Base-by-base conservation (phyloP, 345 rosid species). In the Populus deltoides region DNA sequence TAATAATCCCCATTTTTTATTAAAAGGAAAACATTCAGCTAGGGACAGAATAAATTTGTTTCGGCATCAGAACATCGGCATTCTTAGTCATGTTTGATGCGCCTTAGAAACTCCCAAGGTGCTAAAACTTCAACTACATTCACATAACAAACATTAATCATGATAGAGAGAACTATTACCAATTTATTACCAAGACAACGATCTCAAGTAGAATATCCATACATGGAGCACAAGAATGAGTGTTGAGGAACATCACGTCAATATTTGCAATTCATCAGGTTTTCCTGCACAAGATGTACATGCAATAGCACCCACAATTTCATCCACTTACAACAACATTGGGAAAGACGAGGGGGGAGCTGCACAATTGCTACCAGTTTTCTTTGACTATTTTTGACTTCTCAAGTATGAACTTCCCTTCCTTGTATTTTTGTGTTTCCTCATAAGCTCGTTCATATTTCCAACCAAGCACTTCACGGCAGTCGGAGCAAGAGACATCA, bases 361-460 rank as follows among this genome's bases (percentile, higher is more conserved):
- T 74, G 75, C 27, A 11, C 27, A 27, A 25, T 38, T 57, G 68
- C 70, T 79, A 68, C 74, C 77, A 74, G 82, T 74, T 79, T 70
- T 77, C 80, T 29, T 68, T 39, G 25, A 74, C 78, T 12, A 79
- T 73, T 57, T 79, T 79, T 33, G 70, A 73, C 68, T 73, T 79
- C 70, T 79, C 82, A 36, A 79, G 82, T 15, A 79, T 59, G 74
- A 79, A 74, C 36, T 74, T 79, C 31, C 82, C 82, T 73, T 79
- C 82, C 25, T 79, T 79, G 70, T 79, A 79, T 36, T 59, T 74
- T 18, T 79, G 77, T 57, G 70, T 59, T 77, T 77, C 75, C 35
- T 79, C 82, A 17, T 73, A 79, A 29, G 70, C 82, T 79, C 77
- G 74, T 68, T 73, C 82, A 43, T 79, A 79, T 68, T 79, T 79